Evolutionary conservation across 495 filamentous ascomycete genomes (phyloP).

Genomic region (Penicillium lividum): DNA sequence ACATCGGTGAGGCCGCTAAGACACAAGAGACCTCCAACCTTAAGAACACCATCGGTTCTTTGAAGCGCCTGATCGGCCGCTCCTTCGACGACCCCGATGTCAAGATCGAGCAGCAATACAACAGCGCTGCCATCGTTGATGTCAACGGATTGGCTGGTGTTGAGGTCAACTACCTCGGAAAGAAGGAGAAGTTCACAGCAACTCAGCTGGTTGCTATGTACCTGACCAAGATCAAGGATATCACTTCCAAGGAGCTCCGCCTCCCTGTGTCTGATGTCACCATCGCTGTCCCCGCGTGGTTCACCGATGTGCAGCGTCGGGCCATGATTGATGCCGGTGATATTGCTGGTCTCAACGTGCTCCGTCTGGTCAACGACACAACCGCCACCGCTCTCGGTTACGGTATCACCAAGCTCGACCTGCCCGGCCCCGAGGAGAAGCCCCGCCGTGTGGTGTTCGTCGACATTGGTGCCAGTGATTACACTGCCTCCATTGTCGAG

Average conservation of each 20-base stretch:
- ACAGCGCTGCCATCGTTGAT: slow-evolving; percentile 85
- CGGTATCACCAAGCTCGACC: slow-evolving; percentile 95
- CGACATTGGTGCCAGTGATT: slow-evolving; percentile 96
- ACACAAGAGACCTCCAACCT: slow-evolving; percentile 99
- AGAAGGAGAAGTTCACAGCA: slow-evolving; percentile 91
- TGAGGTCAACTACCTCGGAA: slow-evolving; percentile 88
- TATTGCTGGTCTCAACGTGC: slow-evolving; percentile 87
- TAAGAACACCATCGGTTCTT: slow-evolving; percentile 92
- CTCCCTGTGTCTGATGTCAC: slow-evolving; percentile 94
- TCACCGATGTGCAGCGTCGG: slow-evolving; percentile 90
- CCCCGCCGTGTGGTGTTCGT: slow-evolving; percentile 88
- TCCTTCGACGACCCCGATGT: slow-evolving; percentile 86
- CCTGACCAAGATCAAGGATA: slow-evolving; percentile 89
- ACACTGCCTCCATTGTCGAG: slow-evolving; percentile 90
- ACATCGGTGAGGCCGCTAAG: slow-evolving; percentile 92
- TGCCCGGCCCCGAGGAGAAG: slow-evolving; percentile 88
- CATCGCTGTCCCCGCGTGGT: slow-evolving; percentile 94
- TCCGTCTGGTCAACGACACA: slow-evolving; percentile 97
- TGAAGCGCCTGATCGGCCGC: slow-evolving; percentile 91
- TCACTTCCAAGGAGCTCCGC: slow-evolving; percentile 82
- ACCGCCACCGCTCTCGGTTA: slow-evolving; percentile 95
- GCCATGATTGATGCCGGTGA: slow-evolving; percentile 89
- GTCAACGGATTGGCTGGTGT: slow-evolving; percentile 92
- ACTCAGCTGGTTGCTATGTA: slow-evolving; percentile 94
- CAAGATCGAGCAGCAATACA: slow-evolving; percentile 85